Conservation (phyloP, 345 rosid genomes). For the Eucalyptus regnans region DNA sequence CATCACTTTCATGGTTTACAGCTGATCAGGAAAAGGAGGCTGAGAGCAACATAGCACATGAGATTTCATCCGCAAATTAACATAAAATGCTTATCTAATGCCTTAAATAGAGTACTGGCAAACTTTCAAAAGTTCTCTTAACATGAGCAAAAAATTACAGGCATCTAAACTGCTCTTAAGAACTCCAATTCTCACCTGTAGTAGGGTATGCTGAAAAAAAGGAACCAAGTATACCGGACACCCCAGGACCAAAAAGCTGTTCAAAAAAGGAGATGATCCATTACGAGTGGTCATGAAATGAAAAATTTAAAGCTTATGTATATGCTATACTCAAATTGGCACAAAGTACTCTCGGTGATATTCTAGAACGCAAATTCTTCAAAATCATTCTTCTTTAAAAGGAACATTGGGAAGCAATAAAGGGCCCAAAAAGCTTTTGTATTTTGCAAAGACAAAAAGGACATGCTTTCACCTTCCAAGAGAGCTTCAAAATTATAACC, state of each 20-base stretch:
- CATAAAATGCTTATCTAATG: neutral
- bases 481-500: neutral
- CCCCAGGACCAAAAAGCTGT: conserved; percentile 96
- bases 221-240: conserved; percentile 79
- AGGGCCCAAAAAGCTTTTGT: neutral
- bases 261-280: neutral
- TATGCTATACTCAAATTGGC: neutral
- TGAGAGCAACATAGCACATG: conserved; percentile 1
- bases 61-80: neutral
- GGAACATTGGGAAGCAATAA: neutral
- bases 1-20: conserved; percentile 92
- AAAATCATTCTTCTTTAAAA: neutral
- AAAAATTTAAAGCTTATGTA: neutral
- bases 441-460: neutral
- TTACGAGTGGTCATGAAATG: neutral
- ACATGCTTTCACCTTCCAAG: neutral
- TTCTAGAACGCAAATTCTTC: neutral
- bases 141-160: neutral
- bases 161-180: neutral
- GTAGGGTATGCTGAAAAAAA: conserved; percentile 86
- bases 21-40: conserved; percentile 99
- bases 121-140: neutral
- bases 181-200: conserved; percentile 54
- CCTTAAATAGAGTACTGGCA: neutral
- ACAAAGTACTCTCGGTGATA: neutral